Conservation (phyloP, 768 basidiomycete genomes). For the Phanerochaete sordida region DNA sequence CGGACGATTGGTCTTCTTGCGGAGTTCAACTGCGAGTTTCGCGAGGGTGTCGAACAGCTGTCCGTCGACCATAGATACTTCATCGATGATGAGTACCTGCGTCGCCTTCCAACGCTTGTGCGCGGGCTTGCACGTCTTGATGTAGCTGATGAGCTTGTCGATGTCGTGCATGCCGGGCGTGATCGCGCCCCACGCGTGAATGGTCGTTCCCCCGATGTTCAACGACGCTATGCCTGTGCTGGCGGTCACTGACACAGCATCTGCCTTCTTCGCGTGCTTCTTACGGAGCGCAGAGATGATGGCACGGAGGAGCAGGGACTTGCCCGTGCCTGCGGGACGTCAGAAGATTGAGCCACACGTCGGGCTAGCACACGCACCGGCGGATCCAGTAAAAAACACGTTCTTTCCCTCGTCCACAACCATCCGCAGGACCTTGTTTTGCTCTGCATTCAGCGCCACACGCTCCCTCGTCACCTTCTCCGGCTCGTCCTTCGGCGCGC, state of each 20-base stretch:
- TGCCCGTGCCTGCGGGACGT: slow-evolving; percentile 52
- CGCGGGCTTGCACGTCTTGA: slow-evolving; percentile 52
- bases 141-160: slow-evolving; percentile 44
- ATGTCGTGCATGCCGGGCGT: slow-evolving; percentile 45
- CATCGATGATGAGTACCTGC: slow-evolving; percentile 62
- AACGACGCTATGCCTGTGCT: slow-evolving; percentile 66
- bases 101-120: slow-evolving; percentile 54
- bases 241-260: slow-evolving; percentile 53
- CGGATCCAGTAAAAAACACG: slow-evolving; percentile 67
- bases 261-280: slow-evolving; percentile 40
- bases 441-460: slow-evolving; percentile 51
- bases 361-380: slow-evolving; percentile 39
- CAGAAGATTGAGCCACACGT: neutral
- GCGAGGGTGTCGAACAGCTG: slow-evolving; percentile 57
- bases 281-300: slow-evolving; percentile 50
- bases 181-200: slow-evolving; percentile 61
- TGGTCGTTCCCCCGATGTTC: slow-evolving; percentile 65
- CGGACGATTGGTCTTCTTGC: slow-evolving; percentile 45
- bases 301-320: slow-evolving; percentile 55
- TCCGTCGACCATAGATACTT: slow-evolving; percentile 74
- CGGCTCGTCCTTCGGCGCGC: slow-evolving; percentile 10
- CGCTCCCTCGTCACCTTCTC: slow-evolving; percentile 18
- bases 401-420: slow-evolving; percentile 54
- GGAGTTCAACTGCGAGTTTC: slow-evolving; percentile 45
- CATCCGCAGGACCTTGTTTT: slow-evolving; percentile 46